Evolutionary conservation across 176 grass and related monocot species (phyloP).

Genomic region (Typha latifolia): DNA sequence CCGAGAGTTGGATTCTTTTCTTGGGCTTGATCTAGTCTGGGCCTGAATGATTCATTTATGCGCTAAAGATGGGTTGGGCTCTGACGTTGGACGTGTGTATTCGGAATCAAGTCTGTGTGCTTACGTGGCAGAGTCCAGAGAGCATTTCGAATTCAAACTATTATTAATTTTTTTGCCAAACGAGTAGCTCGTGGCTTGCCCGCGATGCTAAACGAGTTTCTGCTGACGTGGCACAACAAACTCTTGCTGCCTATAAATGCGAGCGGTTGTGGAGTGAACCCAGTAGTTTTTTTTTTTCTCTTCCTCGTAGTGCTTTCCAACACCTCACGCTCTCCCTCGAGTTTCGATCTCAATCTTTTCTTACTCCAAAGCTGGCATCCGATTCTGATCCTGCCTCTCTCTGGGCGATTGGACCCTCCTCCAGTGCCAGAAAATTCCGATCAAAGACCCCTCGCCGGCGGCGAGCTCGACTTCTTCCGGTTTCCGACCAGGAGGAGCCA

Average conservation of each 20-base stretch:
- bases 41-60: too few relatives aligned
- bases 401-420: background rate
- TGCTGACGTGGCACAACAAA: slow-evolving; percentile 1
- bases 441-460: slow-evolving; percentile 36
- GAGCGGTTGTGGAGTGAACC: background rate
- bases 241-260: background rate
- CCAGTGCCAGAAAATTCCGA: slow-evolving; percentile 22
- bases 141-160: too few relatives aligned
- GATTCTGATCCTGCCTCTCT: background rate
- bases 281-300: background rate
- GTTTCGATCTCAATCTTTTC: background rate
- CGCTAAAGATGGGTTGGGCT: too few relatives aligned
- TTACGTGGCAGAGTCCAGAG: background rate
- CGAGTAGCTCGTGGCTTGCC: background rate
- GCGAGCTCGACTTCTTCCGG: slow-evolving; percentile 2
- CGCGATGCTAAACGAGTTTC: background rate
- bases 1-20: too few relatives aligned
- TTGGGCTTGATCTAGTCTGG: too few relatives aligned
- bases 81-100: too few relatives aligned
- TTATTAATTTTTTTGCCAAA: too few relatives aligned
- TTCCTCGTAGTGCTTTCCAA: background rate
- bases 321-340: background rate
- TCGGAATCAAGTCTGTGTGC: too few relatives aligned
- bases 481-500: slow-evolving; percentile 13
- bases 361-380: slow-evolving; percentile 10